A percentile compares a stretch with the other conserved stretches of the same genome.
These are phyloP conservation scores for Nicotiana sylvestris DNA, from an alignment of 257 asterid genomes.

Conservation along the genomic window DNA sequence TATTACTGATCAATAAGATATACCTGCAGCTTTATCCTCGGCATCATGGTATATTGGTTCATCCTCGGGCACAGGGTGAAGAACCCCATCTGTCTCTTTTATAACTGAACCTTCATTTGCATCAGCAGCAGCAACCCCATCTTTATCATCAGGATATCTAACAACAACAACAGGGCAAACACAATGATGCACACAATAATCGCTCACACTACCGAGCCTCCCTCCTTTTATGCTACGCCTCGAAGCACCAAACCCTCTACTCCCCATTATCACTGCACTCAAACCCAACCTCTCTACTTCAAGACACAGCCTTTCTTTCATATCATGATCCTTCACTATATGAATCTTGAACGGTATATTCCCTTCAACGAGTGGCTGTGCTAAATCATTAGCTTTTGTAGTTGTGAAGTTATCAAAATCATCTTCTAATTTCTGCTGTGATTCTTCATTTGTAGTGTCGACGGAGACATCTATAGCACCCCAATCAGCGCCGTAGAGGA, in stretches of 20 bases:
- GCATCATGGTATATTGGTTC: constrained; percentile 53
- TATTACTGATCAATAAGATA: neutral
- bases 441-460: constrained; percentile 41
- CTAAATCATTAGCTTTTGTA: constrained; percentile 55
- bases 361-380: constrained; percentile 63
- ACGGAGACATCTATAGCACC: constrained; percentile 47
- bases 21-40: constrained; percentile 52
- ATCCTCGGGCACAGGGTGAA: constrained; percentile 68
- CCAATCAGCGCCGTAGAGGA: constrained; percentile 64
- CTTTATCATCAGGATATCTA: constrained; percentile 61
- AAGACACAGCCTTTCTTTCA: constrained; percentile 82
- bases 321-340: constrained; percentile 79
- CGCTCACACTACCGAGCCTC: constrained; percentile 78
- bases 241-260: constrained; percentile 71
- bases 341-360: constrained; percentile 63
- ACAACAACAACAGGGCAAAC: constrained; percentile 78
- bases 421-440: constrained; percentile 63
- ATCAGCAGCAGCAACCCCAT: constrained; percentile 36
- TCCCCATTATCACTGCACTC: constrained; percentile 79
- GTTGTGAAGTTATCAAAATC: constrained; percentile 64
- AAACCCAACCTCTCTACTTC: constrained; percentile 83
- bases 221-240: constrained; percentile 60
- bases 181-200: constrained; percentile 73
- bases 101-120: constrained; percentile 25
- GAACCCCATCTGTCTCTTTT: constrained; percentile 24